Conservation (phyloP, 1,284 basidiomycete species). For the Fomitopsis palustris region DNA sequence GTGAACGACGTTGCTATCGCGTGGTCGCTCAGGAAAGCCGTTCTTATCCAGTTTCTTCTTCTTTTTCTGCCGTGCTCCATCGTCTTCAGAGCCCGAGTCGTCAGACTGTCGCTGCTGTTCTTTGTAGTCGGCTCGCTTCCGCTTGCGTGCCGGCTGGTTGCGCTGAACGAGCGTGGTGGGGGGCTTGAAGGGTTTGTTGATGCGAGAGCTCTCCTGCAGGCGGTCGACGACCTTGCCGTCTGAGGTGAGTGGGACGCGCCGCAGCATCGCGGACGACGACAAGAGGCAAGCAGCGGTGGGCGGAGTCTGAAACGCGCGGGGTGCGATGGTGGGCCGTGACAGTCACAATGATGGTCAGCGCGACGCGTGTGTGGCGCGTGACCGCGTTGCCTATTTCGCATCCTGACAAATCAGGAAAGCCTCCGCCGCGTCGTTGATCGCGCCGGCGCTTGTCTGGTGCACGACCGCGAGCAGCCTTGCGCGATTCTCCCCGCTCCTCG, state of each 20-base stretch:
- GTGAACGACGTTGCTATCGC: constrained; percentile 52
- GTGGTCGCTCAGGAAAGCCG: constrained; percentile 35
- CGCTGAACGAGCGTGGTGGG: constrained; percentile 57
- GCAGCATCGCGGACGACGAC: constrained; percentile 46
- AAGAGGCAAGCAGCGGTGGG: not conserved
- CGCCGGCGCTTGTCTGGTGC: not conserved
- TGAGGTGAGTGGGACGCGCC: constrained; percentile 61
- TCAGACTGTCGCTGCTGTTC: constrained; percentile 54
- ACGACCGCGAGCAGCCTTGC: not conserved
- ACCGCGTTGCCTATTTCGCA: not conserved
- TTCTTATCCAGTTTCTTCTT: constrained; percentile 52
- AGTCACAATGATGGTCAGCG: not conserved
- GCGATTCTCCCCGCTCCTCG: not conserved
- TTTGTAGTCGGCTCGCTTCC: constrained; percentile 82
- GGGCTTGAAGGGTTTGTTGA: constrained; percentile 80
- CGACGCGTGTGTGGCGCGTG: constrained; percentile 2
- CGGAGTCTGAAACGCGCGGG: not conserved
- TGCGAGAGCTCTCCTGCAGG: constrained; percentile 63
- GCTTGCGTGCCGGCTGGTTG: constrained; percentile 70
- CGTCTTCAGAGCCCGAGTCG: constrained; percentile 32
- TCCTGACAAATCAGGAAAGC: not conserved
- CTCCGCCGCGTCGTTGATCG: not conserved
- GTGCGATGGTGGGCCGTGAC: not conserved
- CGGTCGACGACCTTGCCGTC: constrained; percentile 66
- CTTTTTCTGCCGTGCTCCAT: constrained; percentile 52